Evolutionary conservation across 495 filamentous ascomycete species (phyloP).

Genomic region (Sporormia fimetaria): DNA sequence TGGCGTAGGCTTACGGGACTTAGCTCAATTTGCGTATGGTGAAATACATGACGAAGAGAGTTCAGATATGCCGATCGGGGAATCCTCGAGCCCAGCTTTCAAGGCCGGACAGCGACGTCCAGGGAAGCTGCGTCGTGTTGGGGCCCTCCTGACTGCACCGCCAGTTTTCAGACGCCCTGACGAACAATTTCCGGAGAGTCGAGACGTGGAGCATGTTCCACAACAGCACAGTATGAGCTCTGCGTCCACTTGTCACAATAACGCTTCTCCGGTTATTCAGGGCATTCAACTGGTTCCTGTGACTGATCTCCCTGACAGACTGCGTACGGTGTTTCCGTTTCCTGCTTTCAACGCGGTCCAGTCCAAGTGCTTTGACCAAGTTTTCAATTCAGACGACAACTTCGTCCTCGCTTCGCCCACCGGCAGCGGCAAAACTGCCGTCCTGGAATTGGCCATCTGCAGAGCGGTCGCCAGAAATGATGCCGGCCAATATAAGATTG

Average conservation of each 20-base stretch:
- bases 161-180: too few relatives aligned
- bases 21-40: constrained; percentile 14
- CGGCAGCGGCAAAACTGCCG: constrained; percentile 84
- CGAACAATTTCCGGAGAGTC: too few relatives aligned
- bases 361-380: constrained; percentile 66
- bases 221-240: too few relatives aligned
- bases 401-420: constrained; percentile 84
- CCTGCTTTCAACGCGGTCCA: constrained; percentile 85
- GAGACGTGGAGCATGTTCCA: too few relatives aligned
- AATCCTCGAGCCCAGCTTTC: constrained; percentile 31
- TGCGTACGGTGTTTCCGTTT: constrained; percentile 67
- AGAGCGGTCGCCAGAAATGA: constrained; percentile 51
- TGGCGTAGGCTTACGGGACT: background rate
- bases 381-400: constrained; percentile 69
- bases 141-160: too few relatives aligned
- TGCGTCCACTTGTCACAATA: too few relatives aligned
- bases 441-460: constrained; percentile 89
- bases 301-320: constrained; percentile 61
- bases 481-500: constrained; percentile 71
- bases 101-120: constrained; percentile 28
- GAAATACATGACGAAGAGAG: constrained; percentile 9
- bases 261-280: constrained; percentile 43
- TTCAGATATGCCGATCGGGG: constrained; percentile 13
- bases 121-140: background rate
- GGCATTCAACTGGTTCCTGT: constrained; percentile 67